Evolutionary conservation across 2,329 filamentous ascomycete species (phyloP).

Genomic region (Trichoderma sp.): DNA sequence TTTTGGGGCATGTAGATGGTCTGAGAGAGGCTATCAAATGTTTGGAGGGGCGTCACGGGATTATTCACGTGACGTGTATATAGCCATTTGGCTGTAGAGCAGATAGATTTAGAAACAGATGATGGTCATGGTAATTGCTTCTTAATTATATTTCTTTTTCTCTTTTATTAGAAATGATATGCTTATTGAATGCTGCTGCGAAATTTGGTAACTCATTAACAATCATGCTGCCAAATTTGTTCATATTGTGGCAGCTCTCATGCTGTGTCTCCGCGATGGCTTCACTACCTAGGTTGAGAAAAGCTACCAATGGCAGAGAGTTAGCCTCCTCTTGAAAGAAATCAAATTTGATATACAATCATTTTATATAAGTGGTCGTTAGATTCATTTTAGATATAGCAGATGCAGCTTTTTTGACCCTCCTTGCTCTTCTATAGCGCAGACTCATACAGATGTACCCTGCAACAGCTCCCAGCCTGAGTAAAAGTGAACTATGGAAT

Average conservation of each 20-base stretch:
- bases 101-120: neutral
- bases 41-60: slow-evolving; percentile 6
- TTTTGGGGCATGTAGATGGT: slow-evolving; percentile 3
- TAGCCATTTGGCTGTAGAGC: neutral
- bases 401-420: neutral
- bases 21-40: neutral
- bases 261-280: neutral
- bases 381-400: neutral
- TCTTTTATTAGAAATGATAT: neutral
- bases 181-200: neutral
- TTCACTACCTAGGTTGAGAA: too few relatives aligned
- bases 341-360: neutral
- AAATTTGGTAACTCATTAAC: neutral
- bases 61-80: neutral
- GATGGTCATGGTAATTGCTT: neutral
- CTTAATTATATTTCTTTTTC: neutral
- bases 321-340: neutral
- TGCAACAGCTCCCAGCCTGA: too few relatives aligned
- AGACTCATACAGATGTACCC: neutral
- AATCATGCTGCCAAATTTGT: neutral
- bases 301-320: too few relatives aligned
- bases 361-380: neutral
- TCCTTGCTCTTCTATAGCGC: neutral
- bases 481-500: too few relatives aligned
- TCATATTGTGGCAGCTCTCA: neutral